Base-by-base conservation (phyloP, 805 yeast species). In the Cyberlindnera saturnus region DNA sequence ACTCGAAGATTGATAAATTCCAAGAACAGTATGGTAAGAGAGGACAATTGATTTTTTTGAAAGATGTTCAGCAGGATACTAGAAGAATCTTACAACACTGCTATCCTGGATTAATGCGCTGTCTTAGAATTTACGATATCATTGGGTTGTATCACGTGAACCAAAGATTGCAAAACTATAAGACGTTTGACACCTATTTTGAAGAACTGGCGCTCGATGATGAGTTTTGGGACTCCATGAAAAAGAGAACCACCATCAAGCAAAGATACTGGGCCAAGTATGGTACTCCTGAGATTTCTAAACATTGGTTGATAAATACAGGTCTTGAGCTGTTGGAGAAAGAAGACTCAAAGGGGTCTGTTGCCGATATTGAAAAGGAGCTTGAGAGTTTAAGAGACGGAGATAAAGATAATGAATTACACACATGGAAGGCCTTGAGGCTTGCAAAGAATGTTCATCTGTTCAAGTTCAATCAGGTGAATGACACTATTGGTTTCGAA, bases 401-500 rank as follows among this genome's bases (percentile, higher is more conserved):
- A 1, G 31, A 42, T 11, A 20, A 41, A 6, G 41, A 42, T 7
- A 43, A 46, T 7, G 60, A 57, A 2, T 45, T 65, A 3, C 42
- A 50, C 16, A 61, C 60, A 18, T 74, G 79, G 79, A 67, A 69
- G 41, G 67, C 66, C 1, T 48, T 73, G 34, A 63, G 79, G 41
- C 54, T 65, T 5, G 61, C 73, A 4, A 56, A 77, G 46, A 59
- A 60, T 5, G 59, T 60, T 7, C 52, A 59, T 30, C 48, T 75
- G 51, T 62, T 63, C 41, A 59, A 66, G 20, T 66, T 73, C 36
- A 59, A 52, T 23, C 58, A 62, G 13, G 66, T 66, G 13, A 60
- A 63, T 42, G 69, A 61, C 34, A 44, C 47, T 0, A 51, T 55
- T 7, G 75, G 75, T 11, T 43, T 67, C 10, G 55, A 55, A 4